A percentile compares a stretch with the other conserved stretches of the same genome.
Conservation (phyloP, 805 yeast genomes). For the Myxozyma monticola region DNA sequence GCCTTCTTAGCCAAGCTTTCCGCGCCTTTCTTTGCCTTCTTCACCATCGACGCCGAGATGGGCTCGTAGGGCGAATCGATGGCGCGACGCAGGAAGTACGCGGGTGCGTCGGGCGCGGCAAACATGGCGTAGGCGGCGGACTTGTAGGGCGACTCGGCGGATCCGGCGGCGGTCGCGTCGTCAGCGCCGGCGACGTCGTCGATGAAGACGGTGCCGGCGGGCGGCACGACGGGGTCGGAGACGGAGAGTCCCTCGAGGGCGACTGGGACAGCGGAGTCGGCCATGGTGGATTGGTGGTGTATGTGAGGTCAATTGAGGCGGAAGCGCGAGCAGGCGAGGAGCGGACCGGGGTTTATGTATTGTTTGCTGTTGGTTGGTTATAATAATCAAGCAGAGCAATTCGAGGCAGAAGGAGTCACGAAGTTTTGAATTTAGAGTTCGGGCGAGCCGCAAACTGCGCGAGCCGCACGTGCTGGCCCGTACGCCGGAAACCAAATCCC, state of each 20-base stretch:
- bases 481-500: no score
- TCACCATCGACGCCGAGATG: slow-evolving; percentile 85
- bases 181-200: slow-evolving; percentile 75
- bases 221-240: slow-evolving; percentile 16
- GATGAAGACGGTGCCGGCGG: slow-evolving; percentile 44
- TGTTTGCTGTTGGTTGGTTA: neutral
- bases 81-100: slow-evolving; percentile 56
- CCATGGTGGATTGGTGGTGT: slow-evolving; percentile 6
- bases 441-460: no score
- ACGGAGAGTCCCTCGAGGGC: neutral
- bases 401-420: neutral
- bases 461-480: no score
- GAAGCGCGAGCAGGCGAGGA: no score
- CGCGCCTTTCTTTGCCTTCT: slow-evolving; percentile 95
- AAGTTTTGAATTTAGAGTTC: no score
- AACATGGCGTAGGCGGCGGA: slow-evolving; percentile 81
- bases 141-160: slow-evolving; percentile 57
- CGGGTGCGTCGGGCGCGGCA: slow-evolving; percentile 41
- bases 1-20: slow-evolving; percentile 84
- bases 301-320: no score
- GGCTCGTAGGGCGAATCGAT: slow-evolving; percentile 68
- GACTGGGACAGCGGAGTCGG: slow-evolving; percentile 2
- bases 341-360: neutral
- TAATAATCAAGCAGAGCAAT: neutral
- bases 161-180: slow-evolving; percentile 54